Base-by-base conservation (phyloP, 306 rosid genomes). In the Dicorynia guianensis region DNA sequence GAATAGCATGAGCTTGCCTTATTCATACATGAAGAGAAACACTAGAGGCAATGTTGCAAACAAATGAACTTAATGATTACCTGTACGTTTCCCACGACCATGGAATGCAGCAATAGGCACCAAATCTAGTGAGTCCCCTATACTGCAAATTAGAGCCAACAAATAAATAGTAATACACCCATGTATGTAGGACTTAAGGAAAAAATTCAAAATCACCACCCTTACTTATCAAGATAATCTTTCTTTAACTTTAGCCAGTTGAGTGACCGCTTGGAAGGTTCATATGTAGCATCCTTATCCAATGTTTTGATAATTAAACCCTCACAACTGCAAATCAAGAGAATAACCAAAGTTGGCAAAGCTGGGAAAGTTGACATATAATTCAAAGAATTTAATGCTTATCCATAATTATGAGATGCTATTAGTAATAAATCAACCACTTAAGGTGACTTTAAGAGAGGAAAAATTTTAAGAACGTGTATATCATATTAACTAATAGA, bases 201-300 rank as follows among this genome's bases (percentile, higher is more conserved):
- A 39, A 72, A 68, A 69, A 76, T 39, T 47, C 44, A 11, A 66
- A 30, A 63, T 59, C 20, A 42, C 35, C 57, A 10, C 76, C 49
- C 94, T 83, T 81, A 87, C 97, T 73, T 87, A 0, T 92, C 93
- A 81, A 95, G 43, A 80, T 95, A 92, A 81, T 95, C 97, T 84
- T 95, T 94, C 93, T 94, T 94, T 87, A 94, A 79, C 75, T 94
- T 94, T 82, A 94, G 85, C 97, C 98, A 95, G 79, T 95, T 95
- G 64, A 65, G 92, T 7, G 99, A 95, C 53, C 97, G 79, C 83
- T 76, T 92, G 81, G 97, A 83, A 80, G 99, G 97, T 84, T 95
- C 99, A 57, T 95, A 95, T 5, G 99, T 90, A 60, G 99, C 90
- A 70, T 95, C 99, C 76, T 86, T 89, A 64, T 80, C 47, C 76